These are phyloP conservation scores for Camillea tinctor DNA, from an alignment of 2,329 filamentous ascomycete species.

Conservation along the genomic window DNA sequence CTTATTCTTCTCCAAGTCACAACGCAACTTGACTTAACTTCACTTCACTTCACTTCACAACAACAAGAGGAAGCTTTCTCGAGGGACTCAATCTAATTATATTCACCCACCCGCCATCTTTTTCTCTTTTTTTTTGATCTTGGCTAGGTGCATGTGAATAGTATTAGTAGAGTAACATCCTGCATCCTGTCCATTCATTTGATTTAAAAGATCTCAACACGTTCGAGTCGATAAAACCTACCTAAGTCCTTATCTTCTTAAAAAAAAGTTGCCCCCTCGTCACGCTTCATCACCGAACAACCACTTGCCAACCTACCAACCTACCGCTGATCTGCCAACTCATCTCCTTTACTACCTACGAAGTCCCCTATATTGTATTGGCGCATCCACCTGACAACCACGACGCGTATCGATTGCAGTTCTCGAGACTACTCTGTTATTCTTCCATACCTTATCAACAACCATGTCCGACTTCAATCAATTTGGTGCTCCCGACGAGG, in stretches of 20 bases:
- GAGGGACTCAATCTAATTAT: not conserved
- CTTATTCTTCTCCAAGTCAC: not conserved
- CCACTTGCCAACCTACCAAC: no score
- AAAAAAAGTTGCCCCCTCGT: not conserved
- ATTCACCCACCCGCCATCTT: not conserved
- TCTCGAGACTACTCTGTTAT: not conserved
- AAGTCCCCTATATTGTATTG: not conserved
- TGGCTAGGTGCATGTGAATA: not conserved
- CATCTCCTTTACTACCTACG: not conserved
- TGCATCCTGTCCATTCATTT: not conserved
- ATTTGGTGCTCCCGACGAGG: conserved; percentile 74
- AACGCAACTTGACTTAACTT: no score
- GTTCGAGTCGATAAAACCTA: not conserved
- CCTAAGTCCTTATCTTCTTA: not conserved
- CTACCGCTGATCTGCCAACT: not conserved
- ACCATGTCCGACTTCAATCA: conserved; percentile 69
- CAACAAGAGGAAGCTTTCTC: not conserved
- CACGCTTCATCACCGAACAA: no score
- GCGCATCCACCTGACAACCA: not conserved
- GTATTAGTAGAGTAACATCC: not conserved
- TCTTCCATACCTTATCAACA: not conserved
- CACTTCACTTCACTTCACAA: not conserved
- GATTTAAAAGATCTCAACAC: not conserved
- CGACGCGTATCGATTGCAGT: not conserved
- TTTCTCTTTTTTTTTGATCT: no score